phyloP scores from a whole-genome alignment of 177 flowering plant genomes.

The Tripterygium wilfordii region DNA sequence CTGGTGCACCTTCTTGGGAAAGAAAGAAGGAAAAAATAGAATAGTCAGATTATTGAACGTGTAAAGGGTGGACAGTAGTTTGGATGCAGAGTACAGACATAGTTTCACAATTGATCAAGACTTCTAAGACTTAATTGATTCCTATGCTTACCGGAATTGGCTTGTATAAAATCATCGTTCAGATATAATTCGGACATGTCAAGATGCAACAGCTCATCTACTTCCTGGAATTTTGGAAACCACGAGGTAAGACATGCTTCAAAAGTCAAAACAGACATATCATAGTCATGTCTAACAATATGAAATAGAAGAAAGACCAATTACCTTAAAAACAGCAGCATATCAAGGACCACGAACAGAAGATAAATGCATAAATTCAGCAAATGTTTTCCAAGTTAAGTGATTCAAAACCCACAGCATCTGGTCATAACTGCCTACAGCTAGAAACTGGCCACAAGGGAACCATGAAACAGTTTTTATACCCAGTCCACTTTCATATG shows the following conservation, averaged over 20 bases:
- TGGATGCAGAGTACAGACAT: neutral
- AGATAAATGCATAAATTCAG: slow-evolving; percentile 81
- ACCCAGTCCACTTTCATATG: slow-evolving; percentile 96
- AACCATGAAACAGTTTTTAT: slow-evolving; percentile 96
- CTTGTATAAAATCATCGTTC: slow-evolving; percentile 58
- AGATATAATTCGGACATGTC: slow-evolving; percentile 78
- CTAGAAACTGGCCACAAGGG: slow-evolving; percentile 93
- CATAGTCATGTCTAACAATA: neutral
- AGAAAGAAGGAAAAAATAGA: too few relatives aligned
- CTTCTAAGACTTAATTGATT: too few relatives aligned
- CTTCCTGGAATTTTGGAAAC: slow-evolving; percentile 57
- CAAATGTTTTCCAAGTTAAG: slow-evolving; percentile 94
- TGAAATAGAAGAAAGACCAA: neutral
- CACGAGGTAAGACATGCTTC: too few relatives aligned
- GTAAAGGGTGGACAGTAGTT: too few relatives aligned
- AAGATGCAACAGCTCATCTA: slow-evolving; percentile 87
- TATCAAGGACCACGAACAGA: slow-evolving; percentile 73
- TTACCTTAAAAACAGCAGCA: slow-evolving; percentile 86
- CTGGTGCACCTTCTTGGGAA: slow-evolving; percentile 46
- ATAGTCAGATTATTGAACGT: too few relatives aligned
- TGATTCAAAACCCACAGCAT: slow-evolving; percentile 85
- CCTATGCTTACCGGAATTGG: slow-evolving; percentile 48
- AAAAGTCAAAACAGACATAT: too few relatives aligned
- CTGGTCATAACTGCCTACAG: slow-evolving; percentile 97
- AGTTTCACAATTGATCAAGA: neutral